These are phyloP conservation scores for Paragyromitra xinjiangensis DNA, from an alignment of 495 filamentous ascomycete genomes.

Conservation along the genomic window DNA sequence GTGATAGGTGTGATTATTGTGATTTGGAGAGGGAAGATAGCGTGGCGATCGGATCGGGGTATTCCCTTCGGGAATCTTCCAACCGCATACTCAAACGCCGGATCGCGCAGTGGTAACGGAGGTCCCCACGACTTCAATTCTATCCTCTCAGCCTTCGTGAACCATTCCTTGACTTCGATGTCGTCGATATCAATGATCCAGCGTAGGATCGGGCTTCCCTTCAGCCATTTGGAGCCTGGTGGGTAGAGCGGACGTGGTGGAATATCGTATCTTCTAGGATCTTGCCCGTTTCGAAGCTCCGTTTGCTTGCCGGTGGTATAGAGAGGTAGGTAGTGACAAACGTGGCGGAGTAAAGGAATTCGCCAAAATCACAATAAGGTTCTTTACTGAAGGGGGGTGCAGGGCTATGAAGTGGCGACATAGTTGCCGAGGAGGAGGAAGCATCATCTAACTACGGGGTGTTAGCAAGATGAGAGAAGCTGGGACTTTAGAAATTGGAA, in stretches of 20 bases:
- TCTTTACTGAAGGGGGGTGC: background rate
- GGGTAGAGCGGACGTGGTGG: background rate
- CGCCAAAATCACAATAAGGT: slow-evolving; percentile 1
- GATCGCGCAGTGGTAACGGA: background rate
- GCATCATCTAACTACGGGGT: background rate
- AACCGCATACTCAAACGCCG: background rate
- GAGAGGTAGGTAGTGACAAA: slow-evolving; percentile 1
- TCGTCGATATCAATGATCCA: background rate
- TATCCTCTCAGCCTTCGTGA: background rate
- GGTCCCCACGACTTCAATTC: background rate
- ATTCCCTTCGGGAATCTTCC: slow-evolving; percentile 1
- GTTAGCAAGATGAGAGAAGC: background rate
- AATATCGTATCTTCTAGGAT: slow-evolving; percentile 15
- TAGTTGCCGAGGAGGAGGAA: background rate
- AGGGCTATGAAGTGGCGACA: background rate
- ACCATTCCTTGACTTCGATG: background rate
- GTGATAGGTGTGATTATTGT: background rate
- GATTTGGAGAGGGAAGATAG: no score
- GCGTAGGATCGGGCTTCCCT: background rate
- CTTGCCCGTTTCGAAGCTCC: background rate
- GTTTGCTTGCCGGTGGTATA: background rate
- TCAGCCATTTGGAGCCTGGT: background rate
- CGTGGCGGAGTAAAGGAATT: background rate
- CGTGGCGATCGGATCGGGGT: background rate
- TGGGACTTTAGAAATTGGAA: no score